These are phyloP conservation scores for Aspergillus viridinutans DNA, from an alignment of 2,329 filamentous ascomycete genomes.

Conservation along the genomic window DNA sequence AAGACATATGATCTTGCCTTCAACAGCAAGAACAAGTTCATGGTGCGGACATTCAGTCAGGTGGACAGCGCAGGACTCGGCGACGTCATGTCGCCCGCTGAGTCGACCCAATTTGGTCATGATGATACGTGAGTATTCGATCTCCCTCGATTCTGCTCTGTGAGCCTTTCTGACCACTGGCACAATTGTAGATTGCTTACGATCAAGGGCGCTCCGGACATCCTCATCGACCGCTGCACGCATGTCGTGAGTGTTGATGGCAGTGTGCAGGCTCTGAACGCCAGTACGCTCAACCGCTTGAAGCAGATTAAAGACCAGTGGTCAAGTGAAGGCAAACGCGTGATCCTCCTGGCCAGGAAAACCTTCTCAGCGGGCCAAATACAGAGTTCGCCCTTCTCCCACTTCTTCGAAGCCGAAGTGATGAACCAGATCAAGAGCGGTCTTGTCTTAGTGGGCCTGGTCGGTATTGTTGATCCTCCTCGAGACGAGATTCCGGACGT, in stretches of 20 bases:
- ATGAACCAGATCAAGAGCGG: slow-evolving; percentile 47
- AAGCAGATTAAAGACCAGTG: slow-evolving; percentile 63
- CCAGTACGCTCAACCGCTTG: slow-evolving; percentile 43
- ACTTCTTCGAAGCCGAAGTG: slow-evolving; percentile 56
- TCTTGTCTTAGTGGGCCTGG: slow-evolving; percentile 53
- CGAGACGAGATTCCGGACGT: slow-evolving; percentile 58
- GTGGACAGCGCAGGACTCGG: slow-evolving; percentile 7
- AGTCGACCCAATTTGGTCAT: slow-evolving; percentile 1
- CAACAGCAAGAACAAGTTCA: slow-evolving; percentile 81
- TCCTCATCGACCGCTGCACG: slow-evolving; percentile 62
- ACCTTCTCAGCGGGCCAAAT: slow-evolving; percentile 42
- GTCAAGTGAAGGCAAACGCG: slow-evolving; percentile 64
- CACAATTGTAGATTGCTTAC: slow-evolving; percentile 51
- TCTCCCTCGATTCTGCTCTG: not conserved
- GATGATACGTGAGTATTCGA: not conserved
- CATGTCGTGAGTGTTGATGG: slow-evolving; percentile 56
- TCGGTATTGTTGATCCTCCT: slow-evolving; percentile 58
- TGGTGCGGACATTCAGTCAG: slow-evolving; percentile 59
- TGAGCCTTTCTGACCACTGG: not conserved
- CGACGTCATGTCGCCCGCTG: slow-evolving; percentile 3
- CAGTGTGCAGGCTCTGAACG: slow-evolving; percentile 48
- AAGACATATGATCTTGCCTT: slow-evolving; percentile 67
- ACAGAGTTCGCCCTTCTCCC: slow-evolving; percentile 40
- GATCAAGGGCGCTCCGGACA: slow-evolving; percentile 76
- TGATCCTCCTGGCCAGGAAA: slow-evolving; percentile 64